A percentile compares a stretch with the other conserved stretches of the same genome.
Conservation (phyloP, 164 flowering plant genomes). For the Magnolia kwangsiensis region DNA sequence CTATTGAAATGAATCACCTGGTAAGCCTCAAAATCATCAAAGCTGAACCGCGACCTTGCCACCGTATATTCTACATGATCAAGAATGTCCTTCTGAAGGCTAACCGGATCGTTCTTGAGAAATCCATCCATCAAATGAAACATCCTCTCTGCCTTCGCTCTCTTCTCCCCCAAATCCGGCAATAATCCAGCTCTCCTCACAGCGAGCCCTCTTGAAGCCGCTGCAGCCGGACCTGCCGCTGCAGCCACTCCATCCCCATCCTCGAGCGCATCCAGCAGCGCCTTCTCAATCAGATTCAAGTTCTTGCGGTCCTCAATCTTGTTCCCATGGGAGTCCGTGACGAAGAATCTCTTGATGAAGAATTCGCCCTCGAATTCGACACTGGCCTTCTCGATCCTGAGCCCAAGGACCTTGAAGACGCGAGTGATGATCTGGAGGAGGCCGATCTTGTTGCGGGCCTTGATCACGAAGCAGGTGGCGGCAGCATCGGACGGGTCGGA, state of each 20-base stretch:
- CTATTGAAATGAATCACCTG: conserved; percentile 32
- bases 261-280: conserved; percentile 42
- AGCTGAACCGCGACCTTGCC: conserved; percentile 49
- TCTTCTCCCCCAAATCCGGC: conserved; percentile 19
- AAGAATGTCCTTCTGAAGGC: conserved; percentile 51
- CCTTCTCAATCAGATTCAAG: conserved; percentile 39
- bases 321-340: conserved; percentile 42
- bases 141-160: conserved; percentile 46
- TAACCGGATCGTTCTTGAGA: conserved; percentile 43
- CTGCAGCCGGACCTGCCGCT: conserved; percentile 11
- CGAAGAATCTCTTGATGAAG: conserved; percentile 41
- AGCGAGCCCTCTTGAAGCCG: conserved; percentile 29
- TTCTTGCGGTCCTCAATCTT: conserved; percentile 33
- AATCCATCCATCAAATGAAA: conserved; percentile 53
- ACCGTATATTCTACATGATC: conserved; percentile 59
- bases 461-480: conserved; percentile 38
- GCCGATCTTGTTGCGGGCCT: conserved; percentile 42
- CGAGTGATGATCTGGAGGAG: conserved; percentile 47
- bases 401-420: conserved; percentile 46
- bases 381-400: conserved; percentile 37
- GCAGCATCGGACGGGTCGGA: conserved; percentile 21
- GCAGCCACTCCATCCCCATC: conserved; percentile 7
- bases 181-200: conserved; percentile 34
- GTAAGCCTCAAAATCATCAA: conserved; percentile 67
- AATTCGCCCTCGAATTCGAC: conserved; percentile 42